Evolutionary conservation across 129 eudicot species (phyloP).

Genomic region (Kitagawia praeruptora): DNA sequence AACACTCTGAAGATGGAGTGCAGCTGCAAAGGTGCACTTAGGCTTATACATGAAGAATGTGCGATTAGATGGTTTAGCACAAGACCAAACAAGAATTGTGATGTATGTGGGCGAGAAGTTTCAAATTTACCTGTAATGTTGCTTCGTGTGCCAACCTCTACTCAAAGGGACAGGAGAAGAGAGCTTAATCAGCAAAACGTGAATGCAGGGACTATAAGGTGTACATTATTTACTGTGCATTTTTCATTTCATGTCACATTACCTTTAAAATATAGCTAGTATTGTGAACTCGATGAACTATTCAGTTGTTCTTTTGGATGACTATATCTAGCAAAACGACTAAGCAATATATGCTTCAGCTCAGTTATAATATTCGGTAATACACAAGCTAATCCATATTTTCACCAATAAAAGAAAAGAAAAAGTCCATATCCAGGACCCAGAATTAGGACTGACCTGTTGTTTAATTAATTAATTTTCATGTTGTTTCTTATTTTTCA

Average conservation of each 20-base stretch:
- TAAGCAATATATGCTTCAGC: not conserved
- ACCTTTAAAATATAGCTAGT: not conserved
- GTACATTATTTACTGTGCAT: not conserved
- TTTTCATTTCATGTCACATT: not conserved
- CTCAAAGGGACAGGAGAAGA: slow-evolving; percentile 37
- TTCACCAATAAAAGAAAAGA: not conserved
- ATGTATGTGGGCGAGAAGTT: slow-evolving; percentile 77
- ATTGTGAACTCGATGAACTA: not conserved
- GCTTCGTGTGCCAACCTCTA: slow-evolving; percentile 48
- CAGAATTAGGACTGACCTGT: not conserved
- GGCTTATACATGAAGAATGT: slow-evolving; percentile 75
- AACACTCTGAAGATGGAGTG: slow-evolving; percentile 82
- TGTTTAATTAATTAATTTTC: not conserved
- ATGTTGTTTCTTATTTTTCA: slow-evolving; percentile 1
- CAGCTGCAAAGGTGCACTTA: slow-evolving; percentile 90
- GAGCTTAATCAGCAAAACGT: slow-evolving; percentile 32
- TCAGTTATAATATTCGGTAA: not conserved
- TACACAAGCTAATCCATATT: not conserved
- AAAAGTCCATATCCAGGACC: not conserved
- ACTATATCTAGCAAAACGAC: not conserved
- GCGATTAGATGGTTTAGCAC: slow-evolving; percentile 81
- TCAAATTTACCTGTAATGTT: slow-evolving; percentile 76
- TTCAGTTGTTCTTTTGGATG: not conserved
- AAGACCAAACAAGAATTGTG: slow-evolving; percentile 67
- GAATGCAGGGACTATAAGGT: slow-evolving; percentile 46